Percentiles rank a stretch among this genome's conserved stretches.
phyloP scores from a whole-genome alignment of 73 alveolate genomes.

The Tetrahymena elliotti region DNA sequence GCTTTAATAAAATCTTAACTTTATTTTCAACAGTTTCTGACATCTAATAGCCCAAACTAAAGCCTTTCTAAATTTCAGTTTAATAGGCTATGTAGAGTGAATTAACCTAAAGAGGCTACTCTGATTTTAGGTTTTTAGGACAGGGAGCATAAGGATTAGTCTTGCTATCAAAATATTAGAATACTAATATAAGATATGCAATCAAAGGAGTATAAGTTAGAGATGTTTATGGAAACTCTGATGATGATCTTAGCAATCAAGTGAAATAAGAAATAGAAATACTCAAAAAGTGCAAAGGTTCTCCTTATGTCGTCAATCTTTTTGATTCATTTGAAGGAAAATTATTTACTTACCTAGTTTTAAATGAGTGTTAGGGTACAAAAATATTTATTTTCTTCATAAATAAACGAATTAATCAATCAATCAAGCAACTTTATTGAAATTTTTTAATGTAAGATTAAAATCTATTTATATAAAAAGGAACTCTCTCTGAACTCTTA shows the following conservation, averaged over 20 bases:
- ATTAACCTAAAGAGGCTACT: background rate
- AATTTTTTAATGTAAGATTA: no score
- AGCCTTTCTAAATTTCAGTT: no score
- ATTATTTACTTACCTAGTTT: no score
- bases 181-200: background rate
- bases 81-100: background rate
- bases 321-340: background rate
- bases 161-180: background rate
- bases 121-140: background rate
- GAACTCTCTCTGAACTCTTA: background rate
- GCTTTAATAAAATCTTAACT: background rate
- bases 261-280: background rate
- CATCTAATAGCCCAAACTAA: background rate
- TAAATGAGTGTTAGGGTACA: background rate
- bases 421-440: background rate
- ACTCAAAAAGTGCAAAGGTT: background rate
- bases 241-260: background rate
- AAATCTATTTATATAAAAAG: no score
- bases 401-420: no score
- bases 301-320: background rate
- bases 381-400: background rate
- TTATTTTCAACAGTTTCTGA: background rate
- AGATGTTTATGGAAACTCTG: background rate
- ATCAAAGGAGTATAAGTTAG: background rate
- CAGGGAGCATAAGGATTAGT: background rate